A percentile compares a stretch with the other conserved stretches of the same genome.
These are phyloP conservation scores for Coemansia sp. DNA, from an alignment of 192 early-diverging fungal species.

Conservation along the genomic window DNA sequence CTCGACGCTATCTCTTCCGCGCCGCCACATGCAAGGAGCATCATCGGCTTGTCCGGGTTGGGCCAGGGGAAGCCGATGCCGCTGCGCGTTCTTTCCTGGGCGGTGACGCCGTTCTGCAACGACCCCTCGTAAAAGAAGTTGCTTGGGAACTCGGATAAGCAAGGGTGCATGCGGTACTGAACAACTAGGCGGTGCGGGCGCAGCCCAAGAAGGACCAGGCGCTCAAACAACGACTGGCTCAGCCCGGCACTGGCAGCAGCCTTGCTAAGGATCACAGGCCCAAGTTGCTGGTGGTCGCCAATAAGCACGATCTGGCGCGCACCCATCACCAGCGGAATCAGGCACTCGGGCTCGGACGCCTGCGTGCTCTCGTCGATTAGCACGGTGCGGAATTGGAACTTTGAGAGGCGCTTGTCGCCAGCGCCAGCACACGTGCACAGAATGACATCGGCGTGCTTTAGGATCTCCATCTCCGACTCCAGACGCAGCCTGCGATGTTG, in stretches of 20 bases:
- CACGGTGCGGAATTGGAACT: slow-evolving; percentile 89
- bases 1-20: slow-evolving; percentile 96
- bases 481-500: slow-evolving; percentile 81
- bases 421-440: slow-evolving; percentile 97
- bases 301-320: slow-evolving; percentile 96
- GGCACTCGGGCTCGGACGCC: slow-evolving; percentile 92
- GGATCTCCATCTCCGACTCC: slow-evolving; percentile 88
- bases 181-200: slow-evolving; percentile 95
- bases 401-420: slow-evolving; percentile 88
- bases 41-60: slow-evolving; percentile 88
- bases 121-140: slow-evolving; percentile 99
- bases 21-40: slow-evolving; percentile 91
- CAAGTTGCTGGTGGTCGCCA: slow-evolving; percentile 98
- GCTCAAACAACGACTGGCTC: slow-evolving; percentile 95
- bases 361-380: slow-evolving; percentile 98
- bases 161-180: slow-evolving; percentile 99
- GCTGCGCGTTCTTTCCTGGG: slow-evolving; percentile 82
- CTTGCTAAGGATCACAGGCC: slow-evolving; percentile 97
- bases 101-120: slow-evolving; percentile 95
- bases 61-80: slow-evolving; percentile 98
- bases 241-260: slow-evolving; percentile 92
- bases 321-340: slow-evolving; percentile 97
- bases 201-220: slow-evolving; percentile 87
- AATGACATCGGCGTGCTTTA: slow-evolving; percentile 94
- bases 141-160: slow-evolving; percentile 96